Conservation (phyloP, 169 alveolate genomes). For the Eimeria praecox region DNA sequence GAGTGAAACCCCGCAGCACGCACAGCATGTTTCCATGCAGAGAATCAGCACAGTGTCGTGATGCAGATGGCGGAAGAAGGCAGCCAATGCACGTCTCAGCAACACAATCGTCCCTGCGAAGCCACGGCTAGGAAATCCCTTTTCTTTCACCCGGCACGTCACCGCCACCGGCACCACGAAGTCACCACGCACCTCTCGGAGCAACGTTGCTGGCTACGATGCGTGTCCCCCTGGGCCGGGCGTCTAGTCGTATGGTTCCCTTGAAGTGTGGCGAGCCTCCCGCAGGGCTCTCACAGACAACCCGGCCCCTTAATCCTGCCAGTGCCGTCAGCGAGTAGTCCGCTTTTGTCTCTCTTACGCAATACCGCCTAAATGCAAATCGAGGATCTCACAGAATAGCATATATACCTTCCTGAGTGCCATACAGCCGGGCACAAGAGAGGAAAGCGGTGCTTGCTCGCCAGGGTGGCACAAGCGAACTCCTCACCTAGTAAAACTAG, state of each 20-base stretch:
- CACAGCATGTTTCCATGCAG: not conserved
- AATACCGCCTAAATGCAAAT: constrained; percentile 16
- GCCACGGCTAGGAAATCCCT: not conserved
- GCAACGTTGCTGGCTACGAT: constrained; percentile 55
- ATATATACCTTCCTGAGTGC: too few relatives aligned
- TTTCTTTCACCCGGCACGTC: too few relatives aligned
- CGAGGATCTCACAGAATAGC: not conserved
- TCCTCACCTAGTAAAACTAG: constrained; percentile 46
- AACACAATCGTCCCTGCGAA: not conserved
- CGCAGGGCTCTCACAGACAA: constrained; percentile 35
- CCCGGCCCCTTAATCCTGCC: constrained; percentile 61
- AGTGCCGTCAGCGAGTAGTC: constrained; percentile 59
- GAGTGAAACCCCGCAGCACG: not conserved
- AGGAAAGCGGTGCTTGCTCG: not conserved
- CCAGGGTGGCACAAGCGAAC: not conserved
- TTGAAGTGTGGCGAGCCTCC: constrained; percentile 34
- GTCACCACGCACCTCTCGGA: constrained; percentile 41
- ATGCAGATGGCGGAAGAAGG: not conserved
- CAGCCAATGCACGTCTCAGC: not conserved
- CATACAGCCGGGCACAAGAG: too few relatives aligned
- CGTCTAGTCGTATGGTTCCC: constrained; percentile 64
- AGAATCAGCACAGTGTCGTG: not conserved
- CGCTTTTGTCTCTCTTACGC: constrained; percentile 55
- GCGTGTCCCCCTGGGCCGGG: constrained; percentile 62
- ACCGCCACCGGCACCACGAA: not conserved